A percentile compares a stretch with the other conserved stretches of the same genome.
Conservation (phyloP, 2,329 filamentous ascomycete genomes). For the Magnaporthiopsis poae region DNA sequence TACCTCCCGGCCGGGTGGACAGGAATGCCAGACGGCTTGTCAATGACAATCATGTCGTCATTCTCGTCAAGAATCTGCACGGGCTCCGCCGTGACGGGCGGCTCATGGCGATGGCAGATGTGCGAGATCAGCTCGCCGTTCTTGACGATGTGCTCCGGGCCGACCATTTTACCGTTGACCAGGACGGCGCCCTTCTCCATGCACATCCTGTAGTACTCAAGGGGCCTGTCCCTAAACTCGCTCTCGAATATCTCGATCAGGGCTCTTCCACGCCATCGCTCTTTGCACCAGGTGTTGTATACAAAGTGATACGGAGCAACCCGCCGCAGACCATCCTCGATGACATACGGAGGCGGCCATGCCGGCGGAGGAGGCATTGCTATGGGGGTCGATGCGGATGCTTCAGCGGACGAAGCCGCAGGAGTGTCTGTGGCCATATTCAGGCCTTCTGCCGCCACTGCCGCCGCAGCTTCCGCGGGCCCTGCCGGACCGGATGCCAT, state of each 20-base stretch:
- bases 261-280: slow-evolving; percentile 75
- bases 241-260: slow-evolving; percentile 80
- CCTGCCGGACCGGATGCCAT: slow-evolving; percentile 14
- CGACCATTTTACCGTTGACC: slow-evolving; percentile 65
- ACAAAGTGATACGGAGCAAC: slow-evolving; percentile 84
- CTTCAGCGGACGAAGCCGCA: background rate
- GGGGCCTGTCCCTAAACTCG: slow-evolving; percentile 81
- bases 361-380: slow-evolving; percentile 18
- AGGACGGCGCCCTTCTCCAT: slow-evolving; percentile 71
- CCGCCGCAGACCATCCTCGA: slow-evolving; percentile 73
- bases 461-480: background rate
- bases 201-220: slow-evolving; percentile 77
- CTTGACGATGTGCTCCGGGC: slow-evolving; percentile 60
- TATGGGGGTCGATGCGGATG: background rate
- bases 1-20: slow-evolving; percentile 93
- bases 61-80: slow-evolving; percentile 84
- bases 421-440: background rate
- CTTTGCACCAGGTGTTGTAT: slow-evolving; percentile 90
- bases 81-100: slow-evolving; percentile 72
- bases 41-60: slow-evolving; percentile 86
- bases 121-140: slow-evolving; percentile 91
- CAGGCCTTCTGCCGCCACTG: background rate
- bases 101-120: slow-evolving; percentile 89
- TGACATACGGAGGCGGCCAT: slow-evolving; percentile 62
- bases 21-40: slow-evolving; percentile 89